Percentiles rank a stretch among this genome's conserved stretches.
phyloP scores from a whole-genome alignment of 2,329 filamentous ascomycete species.

The Exutisphaerella laricina region DNA sequence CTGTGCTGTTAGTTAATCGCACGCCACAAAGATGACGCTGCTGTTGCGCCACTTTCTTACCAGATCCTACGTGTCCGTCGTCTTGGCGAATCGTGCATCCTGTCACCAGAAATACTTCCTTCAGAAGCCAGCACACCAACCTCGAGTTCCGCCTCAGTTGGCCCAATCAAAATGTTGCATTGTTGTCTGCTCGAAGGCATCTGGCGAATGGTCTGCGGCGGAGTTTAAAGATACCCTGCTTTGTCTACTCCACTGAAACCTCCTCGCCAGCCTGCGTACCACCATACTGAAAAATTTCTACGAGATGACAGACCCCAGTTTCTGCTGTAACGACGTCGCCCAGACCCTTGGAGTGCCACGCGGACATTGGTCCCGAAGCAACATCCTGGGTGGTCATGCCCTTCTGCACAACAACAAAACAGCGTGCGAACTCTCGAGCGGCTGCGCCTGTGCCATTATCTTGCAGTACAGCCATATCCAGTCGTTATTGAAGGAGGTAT shows the following conservation, averaged over 20 bases:
- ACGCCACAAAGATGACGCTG: constrained; percentile 5
- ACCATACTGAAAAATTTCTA: constrained; percentile 18
- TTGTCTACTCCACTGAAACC: constrained; percentile 15
- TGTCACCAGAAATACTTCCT: constrained; percentile 10
- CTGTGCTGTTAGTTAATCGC: background rate
- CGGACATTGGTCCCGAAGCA: constrained; percentile 17
- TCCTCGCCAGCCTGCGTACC: constrained; percentile 15
- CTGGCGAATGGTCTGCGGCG: constrained; percentile 12
- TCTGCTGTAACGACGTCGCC: constrained; percentile 9
- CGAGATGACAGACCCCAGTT: constrained; percentile 10
- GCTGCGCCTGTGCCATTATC: constrained; percentile 19
- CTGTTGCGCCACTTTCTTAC: constrained; percentile 16
- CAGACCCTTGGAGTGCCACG: constrained; percentile 12
- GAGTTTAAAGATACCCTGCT: constrained; percentile 17
- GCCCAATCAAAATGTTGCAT: constrained; percentile 10
- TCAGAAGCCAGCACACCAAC: constrained; percentile 12
- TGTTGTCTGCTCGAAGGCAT: constrained; percentile 14
- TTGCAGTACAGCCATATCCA: constrained; percentile 17
- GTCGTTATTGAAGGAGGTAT: constrained; percentile 12
- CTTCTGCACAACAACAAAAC: constrained; percentile 15
- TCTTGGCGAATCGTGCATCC: constrained; percentile 11
- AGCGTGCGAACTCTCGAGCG: constrained; percentile 16
- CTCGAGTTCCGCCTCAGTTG: constrained; percentile 16
- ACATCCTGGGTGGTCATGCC: constrained; percentile 19
- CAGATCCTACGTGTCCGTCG: constrained; percentile 15